Evolutionary conservation across 2,329 filamentous ascomycete species (phyloP).

Genomic region (Cercospora sesami): DNA sequence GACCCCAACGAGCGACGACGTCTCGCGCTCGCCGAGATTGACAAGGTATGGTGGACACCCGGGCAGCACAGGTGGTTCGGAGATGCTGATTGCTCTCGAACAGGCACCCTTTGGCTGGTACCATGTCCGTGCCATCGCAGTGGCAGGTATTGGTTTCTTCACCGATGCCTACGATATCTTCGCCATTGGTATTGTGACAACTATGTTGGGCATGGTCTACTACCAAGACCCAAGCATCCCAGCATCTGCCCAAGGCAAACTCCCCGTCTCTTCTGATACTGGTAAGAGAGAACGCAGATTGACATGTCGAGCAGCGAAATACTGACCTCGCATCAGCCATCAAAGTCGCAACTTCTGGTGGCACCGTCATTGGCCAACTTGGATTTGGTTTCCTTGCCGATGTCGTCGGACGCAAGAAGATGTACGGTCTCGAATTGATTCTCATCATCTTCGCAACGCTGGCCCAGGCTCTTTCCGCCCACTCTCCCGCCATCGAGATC

Average conservation of each 20-base stretch:
- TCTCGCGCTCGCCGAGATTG: constrained; percentile 76
- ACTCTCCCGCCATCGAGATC: constrained; percentile 62
- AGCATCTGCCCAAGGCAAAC: constrained; percentile 47
- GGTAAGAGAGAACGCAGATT: constrained; percentile 35
- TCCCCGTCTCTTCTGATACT: constrained; percentile 69
- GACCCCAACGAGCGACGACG: constrained; percentile 78
- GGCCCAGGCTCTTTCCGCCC: constrained; percentile 66
- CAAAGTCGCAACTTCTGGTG: constrained; percentile 80
- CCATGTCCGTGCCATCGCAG: constrained; percentile 72
- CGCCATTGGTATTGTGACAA: constrained; percentile 69
- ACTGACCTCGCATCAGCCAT: constrained; percentile 51
- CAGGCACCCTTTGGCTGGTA: constrained; percentile 77
- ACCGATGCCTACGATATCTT: constrained; percentile 81
- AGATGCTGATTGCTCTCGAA: background rate
- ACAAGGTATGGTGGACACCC: constrained; percentile 51
- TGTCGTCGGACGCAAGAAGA: constrained; percentile 73
- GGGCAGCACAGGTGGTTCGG: background rate
- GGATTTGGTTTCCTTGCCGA: constrained; percentile 79
- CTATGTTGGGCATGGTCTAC: constrained; percentile 78
- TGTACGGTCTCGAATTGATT: constrained; percentile 81
- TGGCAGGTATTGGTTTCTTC: constrained; percentile 85
- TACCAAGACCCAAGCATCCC: constrained; percentile 47
- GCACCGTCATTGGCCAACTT: constrained; percentile 80
- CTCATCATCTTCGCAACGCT: constrained; percentile 78
- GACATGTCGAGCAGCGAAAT: background rate